Conservation (phyloP, 768 basidiomycete species). For the Tylopilus cervinicoccineus region DNA sequence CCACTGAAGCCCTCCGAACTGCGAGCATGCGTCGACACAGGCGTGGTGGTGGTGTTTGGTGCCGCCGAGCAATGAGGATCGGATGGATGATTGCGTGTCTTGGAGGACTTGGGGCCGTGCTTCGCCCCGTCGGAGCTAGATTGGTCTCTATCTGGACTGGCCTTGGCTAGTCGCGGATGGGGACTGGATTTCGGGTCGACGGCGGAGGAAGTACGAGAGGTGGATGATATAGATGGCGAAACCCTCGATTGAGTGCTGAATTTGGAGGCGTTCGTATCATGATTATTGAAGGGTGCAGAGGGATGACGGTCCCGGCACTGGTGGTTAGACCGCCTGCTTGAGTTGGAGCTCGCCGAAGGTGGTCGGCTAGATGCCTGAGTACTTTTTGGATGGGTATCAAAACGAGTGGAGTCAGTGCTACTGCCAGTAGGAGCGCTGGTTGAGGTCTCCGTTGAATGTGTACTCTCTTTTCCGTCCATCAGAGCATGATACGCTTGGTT, state of each 20-base stretch:
- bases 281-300: conserved; percentile 15
- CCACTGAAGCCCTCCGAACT: conserved; percentile 8
- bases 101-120: conserved; percentile 14
- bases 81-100: conserved; percentile 20
- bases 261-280: conserved; percentile 8
- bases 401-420: conserved; percentile 20
- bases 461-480: conserved; percentile 39
- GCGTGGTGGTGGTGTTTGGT: conserved; percentile 1
- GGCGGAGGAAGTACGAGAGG: conserved; percentile 12
- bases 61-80: conserved; percentile 16
- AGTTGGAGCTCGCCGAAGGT: conserved; percentile 30
- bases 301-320: conserved; percentile 6
- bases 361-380: conserved; percentile 28
- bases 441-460: conserved; percentile 27
- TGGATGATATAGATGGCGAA: conserved; percentile 14
- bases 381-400: conserved; percentile 18
- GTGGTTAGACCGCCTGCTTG: conserved; percentile 19
- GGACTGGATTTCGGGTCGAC: conserved; percentile 11
- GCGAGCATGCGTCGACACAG: conserved; percentile 12
- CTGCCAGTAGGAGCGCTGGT: conserved; percentile 16
- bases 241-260: conserved; percentile 8
- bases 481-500: conserved; percentile 55
- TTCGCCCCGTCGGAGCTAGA: conserved; percentile 20
- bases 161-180: conserved; percentile 14
- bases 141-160: conserved; percentile 9